Percentiles rank a stretch among this genome's conserved stretches.
These are phyloP conservation scores for Marsdenia floribunda DNA, from an alignment of 257 asterid species.

Conservation along the genomic window DNA sequence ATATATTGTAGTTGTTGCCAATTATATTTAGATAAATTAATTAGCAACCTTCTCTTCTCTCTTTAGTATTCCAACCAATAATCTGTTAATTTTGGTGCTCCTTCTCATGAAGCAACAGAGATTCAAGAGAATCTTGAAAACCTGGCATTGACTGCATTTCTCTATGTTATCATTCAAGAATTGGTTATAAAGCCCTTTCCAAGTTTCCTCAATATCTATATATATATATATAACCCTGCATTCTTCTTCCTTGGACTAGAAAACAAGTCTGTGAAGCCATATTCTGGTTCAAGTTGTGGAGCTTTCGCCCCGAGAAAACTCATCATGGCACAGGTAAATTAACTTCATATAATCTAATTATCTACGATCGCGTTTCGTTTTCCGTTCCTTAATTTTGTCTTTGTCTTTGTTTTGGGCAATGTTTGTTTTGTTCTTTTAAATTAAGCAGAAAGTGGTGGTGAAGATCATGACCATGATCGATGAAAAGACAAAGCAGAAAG, in stretches of 20 bases:
- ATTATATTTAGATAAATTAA: too few relatives aligned
- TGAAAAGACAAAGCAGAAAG: conserved; percentile 68
- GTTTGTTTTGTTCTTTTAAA: neutral
- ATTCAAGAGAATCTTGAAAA: neutral
- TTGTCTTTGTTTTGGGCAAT: neutral
- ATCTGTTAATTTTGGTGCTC: neutral
- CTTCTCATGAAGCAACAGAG: neutral
- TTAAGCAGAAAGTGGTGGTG: conserved; percentile 10
- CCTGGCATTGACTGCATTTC: neutral
- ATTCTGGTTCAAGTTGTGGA: neutral
- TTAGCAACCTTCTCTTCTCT: too few relatives aligned
- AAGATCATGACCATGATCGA: conserved; percentile 53
- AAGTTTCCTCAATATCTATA: neutral
- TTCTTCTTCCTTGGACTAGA: neutral
- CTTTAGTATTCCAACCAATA: too few relatives aligned
- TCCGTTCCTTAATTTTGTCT: neutral
- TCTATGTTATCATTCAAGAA: neutral
- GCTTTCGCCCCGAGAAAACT: neutral
- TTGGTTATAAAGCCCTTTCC: neutral
- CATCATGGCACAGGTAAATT: conserved; percentile 13
- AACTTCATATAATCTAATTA: neutral
- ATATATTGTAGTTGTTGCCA: too few relatives aligned
- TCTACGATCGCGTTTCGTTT: neutral
- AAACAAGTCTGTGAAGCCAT: neutral
- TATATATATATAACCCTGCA: neutral